Percentiles rank a stretch among this genome's conserved stretches.
These are phyloP conservation scores for Thraustochytrium striatum DNA, from an alignment of 352 stramenopile species.

Conservation along the genomic window DNA sequence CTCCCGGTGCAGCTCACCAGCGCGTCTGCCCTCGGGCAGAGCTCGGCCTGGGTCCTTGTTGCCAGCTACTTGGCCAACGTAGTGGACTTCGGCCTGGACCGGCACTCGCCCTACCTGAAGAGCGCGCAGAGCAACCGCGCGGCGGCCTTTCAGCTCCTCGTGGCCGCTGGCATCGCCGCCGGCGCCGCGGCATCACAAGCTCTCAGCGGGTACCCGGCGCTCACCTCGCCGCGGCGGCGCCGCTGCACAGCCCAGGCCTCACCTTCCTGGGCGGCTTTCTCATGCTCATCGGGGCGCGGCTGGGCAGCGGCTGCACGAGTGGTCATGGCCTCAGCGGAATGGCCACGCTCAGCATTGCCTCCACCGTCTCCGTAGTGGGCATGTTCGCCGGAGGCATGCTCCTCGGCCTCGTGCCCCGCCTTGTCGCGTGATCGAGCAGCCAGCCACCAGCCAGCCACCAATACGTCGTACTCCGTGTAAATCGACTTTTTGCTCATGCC, in stretches of 20 bases:
- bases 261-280: conserved; percentile 52
- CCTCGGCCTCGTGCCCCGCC: too few relatives aligned
- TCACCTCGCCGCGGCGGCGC: background rate
- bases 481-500: too few relatives aligned
- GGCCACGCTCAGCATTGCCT: conserved; percentile 38
- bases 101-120: conserved; percentile 6
- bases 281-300: conserved; percentile 53
- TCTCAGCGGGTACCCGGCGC: background rate
- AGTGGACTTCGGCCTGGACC: background rate
- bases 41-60: background rate
- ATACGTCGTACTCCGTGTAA: too few relatives aligned
- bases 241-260: background rate
- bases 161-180: background rate
- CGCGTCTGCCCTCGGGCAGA: background rate
- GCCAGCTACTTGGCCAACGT: background rate
- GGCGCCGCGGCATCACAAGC: conserved; percentile 8
- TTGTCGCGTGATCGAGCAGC: too few relatives aligned
- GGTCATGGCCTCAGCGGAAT: conserved; percentile 55
- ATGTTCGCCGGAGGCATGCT: conserved; percentile 57
- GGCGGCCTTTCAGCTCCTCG: conserved; percentile 23
- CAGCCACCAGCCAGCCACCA: too few relatives aligned
- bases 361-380: conserved; percentile 51
- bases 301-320: conserved; percentile 54
- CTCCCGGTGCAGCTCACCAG: background rate
- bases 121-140: background rate